These are phyloP conservation scores for Xylaria sp. DNA, from an alignment of 2,329 filamentous ascomycete genomes.

Conservation along the genomic window DNA sequence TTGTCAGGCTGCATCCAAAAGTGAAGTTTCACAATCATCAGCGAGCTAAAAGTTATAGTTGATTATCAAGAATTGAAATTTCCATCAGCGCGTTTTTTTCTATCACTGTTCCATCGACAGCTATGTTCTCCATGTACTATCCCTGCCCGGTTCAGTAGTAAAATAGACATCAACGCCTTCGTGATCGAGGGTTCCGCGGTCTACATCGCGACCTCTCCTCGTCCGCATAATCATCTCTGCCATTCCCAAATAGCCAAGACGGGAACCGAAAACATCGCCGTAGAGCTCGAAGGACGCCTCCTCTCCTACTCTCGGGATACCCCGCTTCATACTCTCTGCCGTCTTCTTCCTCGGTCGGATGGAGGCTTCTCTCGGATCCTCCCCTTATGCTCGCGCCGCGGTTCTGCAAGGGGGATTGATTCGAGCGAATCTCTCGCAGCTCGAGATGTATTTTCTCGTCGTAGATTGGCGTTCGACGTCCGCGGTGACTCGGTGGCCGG, in stretches of 20 bases:
- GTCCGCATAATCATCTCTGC: not conserved
- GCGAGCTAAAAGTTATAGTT: not conserved
- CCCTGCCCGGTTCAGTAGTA: not conserved
- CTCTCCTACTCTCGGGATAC: not conserved
- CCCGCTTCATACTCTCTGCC: not conserved
- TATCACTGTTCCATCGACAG: not conserved
- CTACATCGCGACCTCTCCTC: not conserved
- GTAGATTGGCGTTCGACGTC: not conserved
- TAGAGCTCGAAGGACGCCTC: not conserved
- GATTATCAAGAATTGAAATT: not conserved
- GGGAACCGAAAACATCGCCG: conserved; percentile 15
- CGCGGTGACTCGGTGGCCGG: not conserved
- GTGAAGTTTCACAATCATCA: not conserved
- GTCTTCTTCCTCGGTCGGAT: no score
- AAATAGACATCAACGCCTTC: not conserved
- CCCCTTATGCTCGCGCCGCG: conserved; percentile 7
- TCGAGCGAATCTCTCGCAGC: not conserved
- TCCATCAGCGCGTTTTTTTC: not conserved
- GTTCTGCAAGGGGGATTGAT: not conserved
- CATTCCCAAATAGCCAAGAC: conserved; percentile 2
- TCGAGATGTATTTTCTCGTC: not conserved
- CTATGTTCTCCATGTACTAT: not conserved
- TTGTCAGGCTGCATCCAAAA: not conserved
- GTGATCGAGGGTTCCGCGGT: not conserved
- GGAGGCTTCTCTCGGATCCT: not conserved